These are phyloP conservation scores for Pancytospora philotis DNA, from an alignment of 371 early-diverging fungal genomes.

Conservation along the genomic window DNA sequence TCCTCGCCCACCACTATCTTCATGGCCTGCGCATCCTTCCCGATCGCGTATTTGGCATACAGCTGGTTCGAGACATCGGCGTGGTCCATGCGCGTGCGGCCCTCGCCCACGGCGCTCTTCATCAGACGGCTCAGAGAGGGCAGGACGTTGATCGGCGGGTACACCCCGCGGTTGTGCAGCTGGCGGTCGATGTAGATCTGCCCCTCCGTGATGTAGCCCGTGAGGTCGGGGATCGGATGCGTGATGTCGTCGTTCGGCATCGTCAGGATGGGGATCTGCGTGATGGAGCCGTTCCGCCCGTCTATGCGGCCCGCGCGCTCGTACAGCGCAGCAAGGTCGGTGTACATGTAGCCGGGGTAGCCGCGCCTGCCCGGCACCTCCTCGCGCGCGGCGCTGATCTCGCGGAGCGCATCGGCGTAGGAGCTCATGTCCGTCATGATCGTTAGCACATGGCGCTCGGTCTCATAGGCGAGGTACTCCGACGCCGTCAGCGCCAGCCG, in stretches of 20 bases:
- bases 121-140: conserved; percentile 96
- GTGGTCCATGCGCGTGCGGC: conserved; percentile 95
- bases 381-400: conserved; percentile 96
- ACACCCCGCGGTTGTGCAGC: conserved; percentile 95
- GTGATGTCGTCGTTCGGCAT: conserved; percentile 99
- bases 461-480: conserved; percentile 98
- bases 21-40: conserved; percentile 97
- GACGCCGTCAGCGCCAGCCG: conserved; percentile 96
- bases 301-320: conserved; percentile 98
- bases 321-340: conserved; percentile 97
- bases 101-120: conserved; percentile 99
- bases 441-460: conserved; percentile 96
- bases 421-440: conserved; percentile 99
- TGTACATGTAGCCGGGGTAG: conserved; percentile 99
- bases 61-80: conserved; percentile 98
- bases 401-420: conserved; percentile 99
- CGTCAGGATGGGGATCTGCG: conserved; percentile 98
- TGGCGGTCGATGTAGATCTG: conserved; percentile 98
- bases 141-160: conserved; percentile 98
- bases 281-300: conserved; percentile 96
- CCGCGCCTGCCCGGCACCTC: conserved; percentile 99
- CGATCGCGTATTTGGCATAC: conserved; percentile 99
- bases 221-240: conserved; percentile 99
- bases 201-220: conserved; percentile 99
- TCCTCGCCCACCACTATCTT: conserved; percentile 99